Evolutionary conservation across 352 stramenopile species (phyloP).

Genomic region (Globisporangium emineosum): DNA sequence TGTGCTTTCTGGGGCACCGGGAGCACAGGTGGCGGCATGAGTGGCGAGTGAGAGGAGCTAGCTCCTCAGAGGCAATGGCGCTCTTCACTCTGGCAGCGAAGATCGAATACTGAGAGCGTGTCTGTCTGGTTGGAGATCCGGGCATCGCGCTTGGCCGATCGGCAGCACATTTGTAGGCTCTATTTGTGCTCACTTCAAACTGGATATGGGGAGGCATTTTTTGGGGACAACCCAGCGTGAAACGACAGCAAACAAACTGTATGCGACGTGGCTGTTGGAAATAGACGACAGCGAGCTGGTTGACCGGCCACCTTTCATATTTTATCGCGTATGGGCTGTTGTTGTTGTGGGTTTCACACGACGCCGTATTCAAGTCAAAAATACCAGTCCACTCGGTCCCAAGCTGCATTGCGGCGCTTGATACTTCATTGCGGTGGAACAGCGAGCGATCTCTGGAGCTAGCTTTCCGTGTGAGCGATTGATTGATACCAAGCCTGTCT

Average conservation of each 20-base stretch:
- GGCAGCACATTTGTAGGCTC: not conserved
- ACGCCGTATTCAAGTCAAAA: no score
- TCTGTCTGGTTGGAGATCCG: not conserved
- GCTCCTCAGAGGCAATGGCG: not conserved
- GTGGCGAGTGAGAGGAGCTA: not conserved
- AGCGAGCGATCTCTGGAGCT: not conserved
- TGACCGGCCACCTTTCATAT: no score
- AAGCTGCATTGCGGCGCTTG: not conserved
- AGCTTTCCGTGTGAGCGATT: not conserved
- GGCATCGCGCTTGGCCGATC: not conserved
- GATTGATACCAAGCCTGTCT: not conserved
- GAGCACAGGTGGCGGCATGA: slow-evolving; percentile 1
- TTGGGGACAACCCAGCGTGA: not conserved
- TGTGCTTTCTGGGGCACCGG: slow-evolving; percentile 1
- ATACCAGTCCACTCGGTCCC: not conserved
- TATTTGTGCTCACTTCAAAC: not conserved
- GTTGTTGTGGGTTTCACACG: not conserved
- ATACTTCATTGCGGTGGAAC: not conserved
- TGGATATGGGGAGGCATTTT: no score
- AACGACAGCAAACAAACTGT: not conserved
- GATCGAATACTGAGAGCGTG: not conserved
- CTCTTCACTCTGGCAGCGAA: not conserved
- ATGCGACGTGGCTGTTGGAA: not conserved
- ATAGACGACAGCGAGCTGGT: not conserved
- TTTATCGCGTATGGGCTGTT: not conserved